Conservation (phyloP, 176 grass and related monocot genomes). For the Hordeum vulgare region DNA sequence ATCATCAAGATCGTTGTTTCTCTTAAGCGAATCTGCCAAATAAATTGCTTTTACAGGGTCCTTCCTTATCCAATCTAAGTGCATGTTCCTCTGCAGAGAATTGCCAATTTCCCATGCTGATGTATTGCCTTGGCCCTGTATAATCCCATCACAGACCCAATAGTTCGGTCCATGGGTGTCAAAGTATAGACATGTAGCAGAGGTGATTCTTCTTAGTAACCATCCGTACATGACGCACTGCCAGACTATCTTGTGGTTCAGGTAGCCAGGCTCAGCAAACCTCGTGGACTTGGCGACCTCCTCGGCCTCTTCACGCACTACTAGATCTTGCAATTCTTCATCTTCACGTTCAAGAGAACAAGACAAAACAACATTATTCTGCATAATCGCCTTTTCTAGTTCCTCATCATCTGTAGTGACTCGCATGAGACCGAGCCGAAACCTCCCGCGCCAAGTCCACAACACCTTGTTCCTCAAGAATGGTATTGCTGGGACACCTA, state of each 20-base stretch:
- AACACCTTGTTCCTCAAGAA: neutral
- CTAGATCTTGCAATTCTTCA: too few relatives aligned
- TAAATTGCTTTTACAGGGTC: too few relatives aligned
- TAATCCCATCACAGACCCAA: constrained; percentile 14
- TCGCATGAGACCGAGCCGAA: fast-evolving
- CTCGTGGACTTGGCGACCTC: neutral
- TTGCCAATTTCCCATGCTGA: neutral
- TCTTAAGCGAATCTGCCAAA: too few relatives aligned
- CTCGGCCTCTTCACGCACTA: neutral
- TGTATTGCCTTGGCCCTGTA: neutral
- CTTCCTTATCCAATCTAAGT: neutral
- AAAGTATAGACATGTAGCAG: neutral
- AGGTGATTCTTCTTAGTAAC: too few relatives aligned
- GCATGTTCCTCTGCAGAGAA: neutral
- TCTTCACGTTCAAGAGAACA: neutral
- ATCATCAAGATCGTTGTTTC: too few relatives aligned
- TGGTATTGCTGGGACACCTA: neutral
- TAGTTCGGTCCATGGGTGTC: neutral
- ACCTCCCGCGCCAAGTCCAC: neutral
- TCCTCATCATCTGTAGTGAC: fast-evolving
- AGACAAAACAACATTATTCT: fast-evolving
- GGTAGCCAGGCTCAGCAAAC: neutral
- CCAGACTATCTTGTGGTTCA: neutral
- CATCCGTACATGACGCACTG: neutral
- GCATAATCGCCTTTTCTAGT: too few relatives aligned